phyloP scores from a whole-genome alignment of 139 green algal species.

The Tetraselmis chui region DNA sequence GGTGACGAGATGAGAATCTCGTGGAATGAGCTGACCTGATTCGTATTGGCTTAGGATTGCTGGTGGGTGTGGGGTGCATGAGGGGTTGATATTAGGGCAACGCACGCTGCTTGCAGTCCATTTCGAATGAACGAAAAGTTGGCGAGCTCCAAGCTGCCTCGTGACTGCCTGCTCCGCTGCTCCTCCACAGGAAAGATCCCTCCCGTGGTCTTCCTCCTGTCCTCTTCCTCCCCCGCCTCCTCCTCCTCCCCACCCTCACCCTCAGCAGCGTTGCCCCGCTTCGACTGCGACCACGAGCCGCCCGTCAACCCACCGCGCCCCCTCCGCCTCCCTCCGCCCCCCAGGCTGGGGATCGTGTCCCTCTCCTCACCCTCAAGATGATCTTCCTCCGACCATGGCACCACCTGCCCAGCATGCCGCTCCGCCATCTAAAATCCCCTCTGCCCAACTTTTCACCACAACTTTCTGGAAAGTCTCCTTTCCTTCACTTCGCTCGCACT shows the following conservation, averaged over 20 bases:
- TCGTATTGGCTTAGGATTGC: no score
- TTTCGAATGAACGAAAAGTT: no score
- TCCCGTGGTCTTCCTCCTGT: not conserved
- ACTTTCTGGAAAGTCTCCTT: no score
- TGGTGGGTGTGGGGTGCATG: no score
- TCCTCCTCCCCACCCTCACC: not conserved
- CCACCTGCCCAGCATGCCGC: not conserved
- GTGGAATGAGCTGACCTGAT: no score
- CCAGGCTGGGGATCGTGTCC: not conserved
- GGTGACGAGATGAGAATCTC: no score
- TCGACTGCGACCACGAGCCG: not conserved
- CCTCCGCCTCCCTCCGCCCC: not conserved
- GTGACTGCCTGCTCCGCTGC: not conserved
- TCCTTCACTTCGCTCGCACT: no score
- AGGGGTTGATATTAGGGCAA: no score
- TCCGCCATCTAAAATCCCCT: not conserved
- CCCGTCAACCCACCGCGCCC: not conserved
- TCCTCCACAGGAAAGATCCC: not conserved
- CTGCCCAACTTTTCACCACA: no score
- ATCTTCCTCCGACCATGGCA: not conserved
- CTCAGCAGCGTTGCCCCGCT: no score
- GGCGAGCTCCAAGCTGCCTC: no score
- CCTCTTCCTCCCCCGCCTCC: not conserved
- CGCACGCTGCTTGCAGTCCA: no score
- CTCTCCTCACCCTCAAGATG: not conserved